phyloP scores from a whole-genome alignment of 2,329 filamentous ascomycete species.

The Curvularia lunata region DNA sequence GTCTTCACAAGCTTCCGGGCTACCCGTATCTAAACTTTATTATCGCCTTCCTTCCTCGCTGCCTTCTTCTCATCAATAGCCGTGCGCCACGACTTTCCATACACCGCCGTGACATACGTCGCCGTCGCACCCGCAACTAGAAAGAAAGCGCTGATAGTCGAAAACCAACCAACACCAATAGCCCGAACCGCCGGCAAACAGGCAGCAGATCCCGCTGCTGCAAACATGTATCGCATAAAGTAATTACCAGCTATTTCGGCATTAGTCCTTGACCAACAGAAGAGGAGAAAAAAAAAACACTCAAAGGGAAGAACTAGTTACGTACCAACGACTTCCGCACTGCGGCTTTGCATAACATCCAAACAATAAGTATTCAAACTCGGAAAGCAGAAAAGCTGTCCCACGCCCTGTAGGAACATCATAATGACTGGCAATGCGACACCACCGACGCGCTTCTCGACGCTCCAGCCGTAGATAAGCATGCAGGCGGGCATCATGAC shows the following conservation, averaged over 20 bases:
- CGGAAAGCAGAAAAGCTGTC: slow-evolving; percentile 77
- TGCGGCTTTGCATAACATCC: slow-evolving; percentile 76
- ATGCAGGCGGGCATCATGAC: slow-evolving; percentile 66
- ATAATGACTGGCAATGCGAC: slow-evolving; percentile 70
- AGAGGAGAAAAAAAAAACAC: not conserved
- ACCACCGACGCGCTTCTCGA: slow-evolving; percentile 62
- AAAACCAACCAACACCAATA: slow-evolving; percentile 83
- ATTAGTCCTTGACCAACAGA: slow-evolving; percentile 11
- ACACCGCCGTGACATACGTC: slow-evolving; percentile 58
- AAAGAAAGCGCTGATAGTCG: slow-evolving; percentile 69
- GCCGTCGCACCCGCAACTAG: slow-evolving; percentile 56
- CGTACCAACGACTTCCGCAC: slow-evolving; percentile 70
- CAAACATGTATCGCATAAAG: slow-evolving; percentile 76
- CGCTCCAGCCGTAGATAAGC: slow-evolving; percentile 71
- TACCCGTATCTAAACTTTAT: slow-evolving; percentile 21
- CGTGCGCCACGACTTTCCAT: slow-evolving; percentile 61
- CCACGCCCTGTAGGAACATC: slow-evolving; percentile 77
- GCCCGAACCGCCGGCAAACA: slow-evolving; percentile 75
- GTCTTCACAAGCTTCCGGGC: not conserved
- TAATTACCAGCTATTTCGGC: slow-evolving; percentile 70
- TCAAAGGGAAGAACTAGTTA: slow-evolving; percentile 1
- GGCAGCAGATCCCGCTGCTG: slow-evolving; percentile 71
- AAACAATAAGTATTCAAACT: slow-evolving; percentile 80
- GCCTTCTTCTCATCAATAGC: slow-evolving; percentile 59
- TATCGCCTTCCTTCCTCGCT: slow-evolving; percentile 44